Evolutionary conservation across 306 rosid genomes (phyloP).

Genomic region (Mimosa pudica): DNA sequence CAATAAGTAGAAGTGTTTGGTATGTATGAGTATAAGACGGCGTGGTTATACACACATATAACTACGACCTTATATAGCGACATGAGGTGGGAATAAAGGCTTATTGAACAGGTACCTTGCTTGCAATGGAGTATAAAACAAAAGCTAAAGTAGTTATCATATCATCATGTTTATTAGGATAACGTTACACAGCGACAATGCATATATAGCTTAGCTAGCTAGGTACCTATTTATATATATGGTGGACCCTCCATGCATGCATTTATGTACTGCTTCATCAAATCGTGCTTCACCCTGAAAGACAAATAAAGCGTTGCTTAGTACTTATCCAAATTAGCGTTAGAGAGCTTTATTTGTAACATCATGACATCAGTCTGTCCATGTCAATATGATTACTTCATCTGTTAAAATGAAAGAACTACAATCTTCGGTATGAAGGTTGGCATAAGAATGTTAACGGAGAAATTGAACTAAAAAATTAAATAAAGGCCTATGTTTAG

Average conservation of each 20-base stretch:
- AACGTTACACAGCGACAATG: conserved; percentile 20
- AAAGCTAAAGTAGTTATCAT: conserved; percentile 57
- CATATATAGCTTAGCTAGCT: neutral
- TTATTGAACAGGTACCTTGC: conserved; percentile 77
- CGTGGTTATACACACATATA: conserved; percentile 28
- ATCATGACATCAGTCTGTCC: conserved; percentile 24
- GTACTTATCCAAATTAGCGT: neutral
- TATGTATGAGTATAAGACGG: conserved; percentile 1
- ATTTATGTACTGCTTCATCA: neutral
- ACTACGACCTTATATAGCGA: conserved; percentile 43
- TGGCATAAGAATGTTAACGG: neutral
- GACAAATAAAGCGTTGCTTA: neutral
- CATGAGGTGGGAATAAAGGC: conserved; percentile 62
- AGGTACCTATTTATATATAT: neutral
- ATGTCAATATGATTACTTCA: conserved; percentile 27
- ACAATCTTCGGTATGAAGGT: neutral
- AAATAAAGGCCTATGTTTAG: neutral
- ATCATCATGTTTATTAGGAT: conserved; percentile 15
- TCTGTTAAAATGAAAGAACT: neutral
- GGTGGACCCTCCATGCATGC: conserved; percentile 18
- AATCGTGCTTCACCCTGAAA: neutral
- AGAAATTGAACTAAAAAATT: neutral
- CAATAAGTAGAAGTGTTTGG: neutral
- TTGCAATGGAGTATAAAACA: conserved; percentile 54
- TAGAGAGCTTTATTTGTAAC: neutral